Percentiles rank a stretch among this genome's conserved stretches.
Evolutionary conservation across 2,329 filamentous ascomycete genomes (phyloP).

Genomic region (Blastomyces parvus): DNA sequence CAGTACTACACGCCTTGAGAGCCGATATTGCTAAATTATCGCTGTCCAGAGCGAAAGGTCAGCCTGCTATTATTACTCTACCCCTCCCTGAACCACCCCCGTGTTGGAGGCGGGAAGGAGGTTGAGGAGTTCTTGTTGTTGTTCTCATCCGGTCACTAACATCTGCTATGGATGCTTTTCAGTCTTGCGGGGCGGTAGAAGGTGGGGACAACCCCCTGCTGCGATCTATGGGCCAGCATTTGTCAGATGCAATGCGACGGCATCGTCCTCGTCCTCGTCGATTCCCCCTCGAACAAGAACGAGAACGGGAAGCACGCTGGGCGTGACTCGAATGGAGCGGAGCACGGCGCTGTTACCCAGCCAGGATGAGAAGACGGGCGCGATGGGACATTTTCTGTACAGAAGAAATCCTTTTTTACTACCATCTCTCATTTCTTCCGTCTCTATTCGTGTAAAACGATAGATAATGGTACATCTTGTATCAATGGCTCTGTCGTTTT

Average conservation of each 20-base stretch:
- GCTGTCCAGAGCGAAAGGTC: neutral
- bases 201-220: neutral
- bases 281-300: neutral
- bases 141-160: neutral
- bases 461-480: neutral
- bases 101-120: neutral
- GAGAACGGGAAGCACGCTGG: neutral
- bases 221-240: neutral
- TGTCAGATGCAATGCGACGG: neutral
- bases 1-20: neutral
- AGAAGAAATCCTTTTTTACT: slow-evolving; percentile 57
- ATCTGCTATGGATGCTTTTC: neutral
- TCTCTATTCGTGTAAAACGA: neutral
- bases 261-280: neutral
- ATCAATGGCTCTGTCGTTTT: neutral
- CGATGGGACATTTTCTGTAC: slow-evolving; percentile 1
- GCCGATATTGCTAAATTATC: neutral
- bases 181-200: neutral
- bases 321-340: neutral
- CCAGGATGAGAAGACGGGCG: neutral
- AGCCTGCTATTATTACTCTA: neutral
- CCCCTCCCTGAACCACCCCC: neutral
- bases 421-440: neutral
- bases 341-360: neutral
- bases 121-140: neutral